A percentile compares a stretch with the other conserved stretches of the same genome.
Evolutionary conservation across 2,329 filamentous ascomycete species (phyloP).

Genomic region (Monilinia fructicola): DNA sequence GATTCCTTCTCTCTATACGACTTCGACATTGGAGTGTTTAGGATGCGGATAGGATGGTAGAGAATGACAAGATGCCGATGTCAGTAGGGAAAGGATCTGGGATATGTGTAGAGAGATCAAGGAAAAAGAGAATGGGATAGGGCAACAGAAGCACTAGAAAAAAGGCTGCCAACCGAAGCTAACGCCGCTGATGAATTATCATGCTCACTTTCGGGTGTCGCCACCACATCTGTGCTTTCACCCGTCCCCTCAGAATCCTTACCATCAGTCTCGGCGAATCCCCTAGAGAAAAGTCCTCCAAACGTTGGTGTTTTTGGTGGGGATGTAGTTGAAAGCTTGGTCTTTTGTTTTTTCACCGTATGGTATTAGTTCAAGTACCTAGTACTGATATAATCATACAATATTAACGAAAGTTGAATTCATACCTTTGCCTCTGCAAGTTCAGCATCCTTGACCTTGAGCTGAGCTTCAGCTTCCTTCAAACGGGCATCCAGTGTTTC

Average conservation of each 20-base stretch:
- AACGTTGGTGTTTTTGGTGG: conserved; percentile 41
- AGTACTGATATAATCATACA: conserved; percentile 11
- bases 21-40: background rate
- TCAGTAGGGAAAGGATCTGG: background rate
- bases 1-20: background rate
- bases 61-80: background rate
- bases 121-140: conserved; percentile 14
- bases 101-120: background rate
- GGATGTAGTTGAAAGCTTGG: conserved; percentile 42
- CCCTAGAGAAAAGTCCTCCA: conserved; percentile 53
- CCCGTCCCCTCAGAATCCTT: conserved; percentile 37
- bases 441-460: conserved; percentile 60
- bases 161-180: conserved; percentile 59
- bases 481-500: conserved; percentile 44
- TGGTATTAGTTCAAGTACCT: conserved; percentile 18
- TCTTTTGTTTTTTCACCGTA: conserved; percentile 44
- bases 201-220: conserved; percentile 57
- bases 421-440: conserved; percentile 59
- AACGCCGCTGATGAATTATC: conserved; percentile 65
- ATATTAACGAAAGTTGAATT: conserved; percentile 6
- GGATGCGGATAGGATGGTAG: background rate
- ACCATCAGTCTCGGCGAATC: conserved; percentile 47
- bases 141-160: conserved; percentile 34
- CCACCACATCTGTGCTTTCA: conserved; percentile 30
- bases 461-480: conserved; percentile 44